Base-by-base conservation (phyloP, 768 basidiomycete genomes). In the Termitomyces sp. region DNA sequence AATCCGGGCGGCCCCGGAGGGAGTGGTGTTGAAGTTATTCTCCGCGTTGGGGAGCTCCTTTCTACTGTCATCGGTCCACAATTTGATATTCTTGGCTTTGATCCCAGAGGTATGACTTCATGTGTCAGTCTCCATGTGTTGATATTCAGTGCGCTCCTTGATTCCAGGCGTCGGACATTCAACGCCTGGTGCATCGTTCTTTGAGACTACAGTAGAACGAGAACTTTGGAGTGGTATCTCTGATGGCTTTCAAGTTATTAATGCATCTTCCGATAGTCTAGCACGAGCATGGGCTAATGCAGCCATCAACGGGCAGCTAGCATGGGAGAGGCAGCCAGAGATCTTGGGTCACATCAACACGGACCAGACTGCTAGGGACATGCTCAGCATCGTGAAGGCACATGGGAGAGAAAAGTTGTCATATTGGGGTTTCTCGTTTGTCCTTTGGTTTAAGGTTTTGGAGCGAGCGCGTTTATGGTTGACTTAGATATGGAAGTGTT, bases 1-100 rank as follows among this genome's bases (percentile, higher is more conserved):
- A 81, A 80, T 54, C 79, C 78, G 1, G 78, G 80, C n/a, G 79
- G 81, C 0, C 80, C 79, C 1, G 80, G 80, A 8, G 76, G 74
- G 2, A 76, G 76, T 58, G 79, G 80, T 4, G 73, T 80, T 6
- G 65, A 67, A 4, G 24, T 72, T 0, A 60, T 75, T 24, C 30
- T 63, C 5, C n/a, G 16, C 4, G 2, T 41, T 0, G 78, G 73
- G 1, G 58, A 64, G 11, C 34, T 54, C 1, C 53, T 81, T 12
- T 64, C 68, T 9, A 36, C 55, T 1, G 62, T 77, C 15, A 47
- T 81, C 7, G 80, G 81, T 4, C 72, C 75, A 20, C 67, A 73
- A 46, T 82, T 77, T 59, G 78, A 82, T 54, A 61, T 81, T 4
- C 70, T 82, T 12, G 72, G 77, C 3, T 81, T 80, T 59, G 80